Percentiles rank a stretch among this genome's conserved stretches.
Evolutionary conservation across 2,329 filamentous ascomycete species (phyloP).

Genomic region (Triangularia verruculosa): DNA sequence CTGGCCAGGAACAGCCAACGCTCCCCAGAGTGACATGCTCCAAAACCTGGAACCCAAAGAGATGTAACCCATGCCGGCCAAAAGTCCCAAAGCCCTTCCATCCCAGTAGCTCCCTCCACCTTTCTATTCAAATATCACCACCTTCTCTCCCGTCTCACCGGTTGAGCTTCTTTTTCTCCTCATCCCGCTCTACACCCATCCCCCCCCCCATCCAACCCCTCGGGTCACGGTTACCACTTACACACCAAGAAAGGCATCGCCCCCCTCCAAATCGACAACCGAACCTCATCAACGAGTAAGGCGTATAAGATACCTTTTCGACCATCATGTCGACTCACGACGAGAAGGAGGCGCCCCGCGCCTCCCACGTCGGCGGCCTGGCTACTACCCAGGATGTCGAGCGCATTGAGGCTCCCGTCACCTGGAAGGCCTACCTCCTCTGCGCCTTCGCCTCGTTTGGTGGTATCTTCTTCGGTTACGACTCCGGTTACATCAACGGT

Average conservation of each 20-base stretch:
- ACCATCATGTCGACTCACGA: constrained; percentile 21
- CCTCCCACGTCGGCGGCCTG: constrained; percentile 30
- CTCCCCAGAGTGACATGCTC: constrained; percentile 6
- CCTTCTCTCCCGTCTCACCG: background rate
- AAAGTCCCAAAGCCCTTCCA: background rate
- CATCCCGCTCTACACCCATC: constrained; percentile 4
- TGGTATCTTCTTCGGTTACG: constrained; percentile 76
- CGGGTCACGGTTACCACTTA: background rate
- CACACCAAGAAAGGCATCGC: constrained; percentile 4
- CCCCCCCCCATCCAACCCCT: background rate
- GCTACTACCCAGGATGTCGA: constrained; percentile 50
- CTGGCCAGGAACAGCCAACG: constrained; percentile 15
- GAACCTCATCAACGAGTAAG: background rate
- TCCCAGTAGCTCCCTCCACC: background rate
- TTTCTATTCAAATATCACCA: constrained; percentile 2
- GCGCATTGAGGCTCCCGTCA: constrained; percentile 66
- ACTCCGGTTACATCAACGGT: constrained; percentile 72
- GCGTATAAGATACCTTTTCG: background rate
- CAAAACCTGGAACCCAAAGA: constrained; percentile 16
- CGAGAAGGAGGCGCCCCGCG: constrained; percentile 23
- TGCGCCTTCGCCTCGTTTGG: constrained; percentile 70
- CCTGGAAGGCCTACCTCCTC: constrained; percentile 65
- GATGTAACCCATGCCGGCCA: constrained; percentile 1
- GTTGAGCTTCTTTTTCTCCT: constrained; percentile 4
- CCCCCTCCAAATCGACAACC: background rate